phyloP scores from a whole-genome alignment of 306 rosid genomes.

The Inga leiocalycina region DNA sequence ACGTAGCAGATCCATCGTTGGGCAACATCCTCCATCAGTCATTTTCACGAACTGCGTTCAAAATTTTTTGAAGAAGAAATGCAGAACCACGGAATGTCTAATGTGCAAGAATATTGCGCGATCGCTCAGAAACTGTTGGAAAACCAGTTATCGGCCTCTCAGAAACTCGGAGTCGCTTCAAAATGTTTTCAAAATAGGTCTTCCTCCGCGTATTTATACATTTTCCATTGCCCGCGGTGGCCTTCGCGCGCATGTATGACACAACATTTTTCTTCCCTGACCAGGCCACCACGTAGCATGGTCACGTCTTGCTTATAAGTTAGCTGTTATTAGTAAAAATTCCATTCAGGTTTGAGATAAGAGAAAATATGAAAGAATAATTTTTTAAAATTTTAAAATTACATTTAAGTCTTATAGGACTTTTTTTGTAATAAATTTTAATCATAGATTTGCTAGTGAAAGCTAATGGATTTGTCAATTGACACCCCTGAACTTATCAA shows the following conservation, averaged over 20 bases:
- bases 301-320: neutral
- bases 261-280: neutral
- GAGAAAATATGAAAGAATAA: too few relatives aligned
- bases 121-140: neutral
- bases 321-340: too few relatives aligned
- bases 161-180: neutral
- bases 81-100: neutral
- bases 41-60: neutral
- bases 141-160: neutral
- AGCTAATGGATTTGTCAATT: too few relatives aligned
- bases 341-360: too few relatives aligned
- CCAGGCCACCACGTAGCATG: neutral
- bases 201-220: neutral
- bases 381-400: too few relatives aligned
- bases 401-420: too few relatives aligned
- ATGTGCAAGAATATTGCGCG: neutral
- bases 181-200: neutral
- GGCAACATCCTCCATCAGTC: constrained; percentile 21
- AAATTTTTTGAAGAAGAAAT: neutral
- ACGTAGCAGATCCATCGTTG: constrained; percentile 61
- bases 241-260: neutral
- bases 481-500: too few relatives aligned
- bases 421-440: too few relatives aligned
- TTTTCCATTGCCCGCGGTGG: neutral
- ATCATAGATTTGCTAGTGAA: too few relatives aligned